Evolutionary conservation across 441 rosid genomes (phyloP), one percentile per base, ranked within the genome.

Genomic region (Sinapis alba): DNA sequence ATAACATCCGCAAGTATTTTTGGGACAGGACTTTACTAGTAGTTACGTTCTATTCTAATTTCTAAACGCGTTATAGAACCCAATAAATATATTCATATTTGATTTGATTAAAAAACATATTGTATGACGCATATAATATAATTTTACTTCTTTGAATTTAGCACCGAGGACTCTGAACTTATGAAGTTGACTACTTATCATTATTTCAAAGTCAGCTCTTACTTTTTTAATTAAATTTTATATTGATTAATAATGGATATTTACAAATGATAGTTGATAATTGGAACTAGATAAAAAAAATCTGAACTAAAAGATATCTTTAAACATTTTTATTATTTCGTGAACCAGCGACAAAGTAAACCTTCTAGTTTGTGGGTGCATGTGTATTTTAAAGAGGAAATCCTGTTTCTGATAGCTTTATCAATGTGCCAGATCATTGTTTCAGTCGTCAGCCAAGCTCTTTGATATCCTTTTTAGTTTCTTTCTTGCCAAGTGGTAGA

Each of bases 191-290:
- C 78, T 10, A 59, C 18, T 16, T 15, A 58, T 43, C 53, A 30
- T 66, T 59, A 4, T 20, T 74, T 50, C 20, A 67, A 67, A 59
- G 73, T 74, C 78, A 74, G 68, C 73, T 30, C 47, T 58, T 74
- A 58, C 78, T 60, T 45, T 75, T 2, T n/a, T n/a, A n/a, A 30
- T 30, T 6, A 30, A 30, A 30, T 30, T 30, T 30, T 7, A 30
- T 30, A 30, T 30, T 30, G 9, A 30, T 30, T 30, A 30, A 30
- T 30, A 30, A 30, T 30, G 36, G 8, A 30, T n/a, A 30, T 30
- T 30, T 30, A 30, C 36, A 30, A 30, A 30, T 6, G 36, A 7
- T 26, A 6, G n/a, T n/a, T n/a, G n/a, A n/a, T n/a, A 30, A 30
- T 30, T 10, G 2, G 36, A 30, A 6, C 36, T 30, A 7, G 36